Percentiles rank a stretch among this genome's conserved stretches.
Evolutionary conservation across 2,329 filamentous ascomycete genomes (phyloP).

Genomic region (Fusarium domesticum): DNA sequence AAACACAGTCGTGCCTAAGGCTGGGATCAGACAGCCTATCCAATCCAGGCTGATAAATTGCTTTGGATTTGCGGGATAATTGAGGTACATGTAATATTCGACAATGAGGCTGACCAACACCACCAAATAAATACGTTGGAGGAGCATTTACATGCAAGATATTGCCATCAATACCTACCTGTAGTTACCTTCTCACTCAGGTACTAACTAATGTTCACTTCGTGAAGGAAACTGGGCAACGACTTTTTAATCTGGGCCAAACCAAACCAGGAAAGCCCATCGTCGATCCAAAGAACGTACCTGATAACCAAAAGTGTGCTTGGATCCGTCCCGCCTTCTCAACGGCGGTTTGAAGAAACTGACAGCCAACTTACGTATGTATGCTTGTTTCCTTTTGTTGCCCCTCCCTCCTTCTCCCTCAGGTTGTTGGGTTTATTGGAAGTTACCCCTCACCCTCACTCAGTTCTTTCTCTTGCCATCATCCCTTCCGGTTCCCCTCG

Average conservation of each 20-base stretch:
- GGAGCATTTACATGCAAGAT: no score
- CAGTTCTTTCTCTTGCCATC: slow-evolving; percentile 1
- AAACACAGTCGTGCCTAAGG: no score
- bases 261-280: background rate
- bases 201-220: no score
- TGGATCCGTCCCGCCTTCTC: background rate
- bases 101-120: background rate
- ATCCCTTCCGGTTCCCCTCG: background rate
- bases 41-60: no score
- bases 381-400: background rate
- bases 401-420: background rate
- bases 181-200: no score
- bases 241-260: background rate
- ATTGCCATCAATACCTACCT: no score
- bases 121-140: no score
- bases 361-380: background rate
- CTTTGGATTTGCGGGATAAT: background rate
- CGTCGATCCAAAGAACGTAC: background rate
- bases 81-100: background rate
- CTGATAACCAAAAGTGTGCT: background rate
- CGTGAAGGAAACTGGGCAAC: no score
- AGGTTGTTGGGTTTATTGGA: background rate
- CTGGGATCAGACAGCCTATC: no score
- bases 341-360: background rate
- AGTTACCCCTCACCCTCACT: slow-evolving; percentile 6